A percentile compares a stretch with the other conserved stretches of the same genome.
Conservation (phyloP, 495 filamentous ascomycete species). For the Penicillium canescens region DNA sequence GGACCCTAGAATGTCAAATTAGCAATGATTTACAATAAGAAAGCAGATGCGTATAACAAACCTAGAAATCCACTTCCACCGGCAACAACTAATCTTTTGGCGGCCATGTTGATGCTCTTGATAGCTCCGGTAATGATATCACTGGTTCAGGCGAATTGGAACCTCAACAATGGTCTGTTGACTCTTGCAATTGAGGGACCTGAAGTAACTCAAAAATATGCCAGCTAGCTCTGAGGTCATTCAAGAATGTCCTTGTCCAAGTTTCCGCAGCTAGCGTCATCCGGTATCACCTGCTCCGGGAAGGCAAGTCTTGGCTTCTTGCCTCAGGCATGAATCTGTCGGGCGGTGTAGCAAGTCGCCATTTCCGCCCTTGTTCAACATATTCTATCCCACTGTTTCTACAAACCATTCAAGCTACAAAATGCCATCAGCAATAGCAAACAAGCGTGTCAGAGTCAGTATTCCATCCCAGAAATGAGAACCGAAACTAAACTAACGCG, state of each 20-base stretch:
- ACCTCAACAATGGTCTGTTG: background rate
- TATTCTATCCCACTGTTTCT: background rate
- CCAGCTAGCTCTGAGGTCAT: background rate
- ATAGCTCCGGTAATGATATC: slow-evolving; percentile 43
- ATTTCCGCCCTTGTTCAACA: slow-evolving; percentile 8
- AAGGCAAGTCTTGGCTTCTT: too few relatives aligned
- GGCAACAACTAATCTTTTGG: slow-evolving; percentile 80
- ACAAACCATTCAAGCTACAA: slow-evolving; percentile 6
- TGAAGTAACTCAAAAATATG: too few relatives aligned
- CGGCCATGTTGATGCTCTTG: slow-evolving; percentile 34
- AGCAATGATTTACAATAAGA: slow-evolving; percentile 6
- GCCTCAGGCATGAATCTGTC: too few relatives aligned
- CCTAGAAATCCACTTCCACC: slow-evolving; percentile 94
- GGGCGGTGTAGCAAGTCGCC: background rate
- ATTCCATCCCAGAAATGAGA: background rate
- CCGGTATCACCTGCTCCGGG: background rate
- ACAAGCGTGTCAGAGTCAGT: slow-evolving; percentile 60
- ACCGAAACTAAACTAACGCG: slow-evolving; percentile 13
- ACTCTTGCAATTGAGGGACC: background rate
- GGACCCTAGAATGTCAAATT: slow-evolving; percentile 53
- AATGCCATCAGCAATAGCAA: slow-evolving; percentile 58
- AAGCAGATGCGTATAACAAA: slow-evolving; percentile 24
- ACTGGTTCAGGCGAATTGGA: slow-evolving; percentile 11
- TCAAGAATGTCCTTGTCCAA: background rate
- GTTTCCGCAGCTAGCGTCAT: background rate